Evolutionary conservation across 2,329 filamentous ascomycete species (phyloP).

Genomic region (Camillea tinctor): DNA sequence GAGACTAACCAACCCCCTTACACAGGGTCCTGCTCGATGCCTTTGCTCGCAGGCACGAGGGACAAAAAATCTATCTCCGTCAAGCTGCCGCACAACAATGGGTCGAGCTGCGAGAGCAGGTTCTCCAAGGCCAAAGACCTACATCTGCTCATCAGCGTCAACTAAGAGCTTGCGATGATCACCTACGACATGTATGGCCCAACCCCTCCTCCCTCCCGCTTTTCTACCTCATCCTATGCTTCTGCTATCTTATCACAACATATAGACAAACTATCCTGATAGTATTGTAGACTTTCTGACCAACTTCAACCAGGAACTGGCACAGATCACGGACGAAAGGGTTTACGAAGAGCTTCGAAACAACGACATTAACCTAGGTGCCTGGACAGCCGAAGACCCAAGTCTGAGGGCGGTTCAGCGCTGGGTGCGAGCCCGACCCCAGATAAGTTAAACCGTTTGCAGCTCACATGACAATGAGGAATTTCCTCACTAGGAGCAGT

Average conservation of each 20-base stretch:
- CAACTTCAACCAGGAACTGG: constrained; percentile 49
- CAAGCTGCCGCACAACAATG: constrained; percentile 61
- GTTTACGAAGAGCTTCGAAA: constrained; percentile 56
- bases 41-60: constrained; percentile 60
- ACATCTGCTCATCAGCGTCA: constrained; percentile 46
- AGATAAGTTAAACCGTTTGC: constrained; percentile 22
- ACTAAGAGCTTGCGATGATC: constrained; percentile 54
- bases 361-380: constrained; percentile 54
- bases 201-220: constrained; percentile 6
- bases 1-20: constrained; percentile 12
- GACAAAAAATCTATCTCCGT: constrained; percentile 62
- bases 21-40: constrained; percentile 58
- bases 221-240: constrained; percentile 1
- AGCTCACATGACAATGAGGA: not conserved
- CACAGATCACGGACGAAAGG: constrained; percentile 56
- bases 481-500: not conserved
- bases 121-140: constrained; percentile 53
- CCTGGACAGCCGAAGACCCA: constrained; percentile 64
- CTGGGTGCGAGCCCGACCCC: constrained; percentile 52
- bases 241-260: constrained; percentile 3
- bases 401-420: constrained; percentile 55
- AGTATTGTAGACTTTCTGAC: not conserved
- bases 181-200: constrained; percentile 53
- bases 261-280: not conserved
- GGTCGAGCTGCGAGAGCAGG: constrained; percentile 52